Base-by-base conservation (phyloP, 1,284 basidiomycete species). In the Ustilago trichophora region DNA sequence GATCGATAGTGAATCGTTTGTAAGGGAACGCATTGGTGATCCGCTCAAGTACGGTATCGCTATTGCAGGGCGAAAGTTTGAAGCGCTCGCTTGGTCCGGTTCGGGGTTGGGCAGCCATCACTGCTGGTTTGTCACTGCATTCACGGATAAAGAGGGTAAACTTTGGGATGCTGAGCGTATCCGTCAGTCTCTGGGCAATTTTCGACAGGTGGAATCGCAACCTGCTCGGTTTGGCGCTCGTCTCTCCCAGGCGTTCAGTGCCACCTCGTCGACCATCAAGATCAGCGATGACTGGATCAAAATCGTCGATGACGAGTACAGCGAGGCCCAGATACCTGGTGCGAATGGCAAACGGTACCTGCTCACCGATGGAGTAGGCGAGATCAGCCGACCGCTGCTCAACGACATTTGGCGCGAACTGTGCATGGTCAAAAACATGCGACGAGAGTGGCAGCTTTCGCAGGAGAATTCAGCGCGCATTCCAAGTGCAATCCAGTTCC, bases 161-260 rank as follows among this genome's bases (percentile, higher is more conserved):
- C 44, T 32, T 0, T 65, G 62, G 62, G 25, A 58, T 15, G 62
- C 62, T 13, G 54, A 65, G 16, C 34, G 44, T 11, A 65, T 65
- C 37, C 55, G 62, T 3, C 45, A 49, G 16, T 38, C 46, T 16
- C 55, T 65, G 2, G 62, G 62, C 31, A 41, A 58, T 32, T 65
- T 65, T 16, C 15, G 40, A 15, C 10, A 38, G 15, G 44, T 65
- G 13, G 55, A 65, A 6, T 19, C 24, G 5, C 47, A 47, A 10
- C 62, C 62, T 3, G 62, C 55, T 24, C 49, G 62, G 16, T 52
- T 41, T n/a, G 62, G 62, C 7, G 62, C 62, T 0, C 38, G 62
- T 21, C 47, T 65, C 5, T 58, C 55, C 18, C 62, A 65, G 31
- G 62, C 62, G 4, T 65, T 65, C 55, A 65, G 62, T 21, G 62